Evolutionary conservation across 148 eudicot species (phyloP).

Genomic region (Camellia lanceoleosa): DNA sequence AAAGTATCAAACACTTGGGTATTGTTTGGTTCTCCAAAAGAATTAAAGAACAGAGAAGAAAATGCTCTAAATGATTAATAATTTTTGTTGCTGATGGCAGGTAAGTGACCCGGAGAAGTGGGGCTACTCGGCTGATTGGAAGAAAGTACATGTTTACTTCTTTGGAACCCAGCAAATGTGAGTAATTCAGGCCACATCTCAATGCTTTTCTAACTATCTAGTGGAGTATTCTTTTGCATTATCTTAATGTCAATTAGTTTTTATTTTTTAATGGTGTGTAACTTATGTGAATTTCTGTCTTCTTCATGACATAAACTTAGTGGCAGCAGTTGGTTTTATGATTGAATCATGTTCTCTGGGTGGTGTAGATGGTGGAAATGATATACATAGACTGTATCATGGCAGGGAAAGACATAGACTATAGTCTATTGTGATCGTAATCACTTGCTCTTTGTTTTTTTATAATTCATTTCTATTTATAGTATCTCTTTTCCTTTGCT

Average conservation of each 20-base stretch:
- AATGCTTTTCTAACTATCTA: neutral
- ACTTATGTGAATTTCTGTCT: neutral
- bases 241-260: neutral
- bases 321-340: neutral
- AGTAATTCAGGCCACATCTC: slow-evolving; percentile 28
- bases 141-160: slow-evolving; percentile 82
- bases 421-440: neutral
- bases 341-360: neutral
- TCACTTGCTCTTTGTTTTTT: neutral
- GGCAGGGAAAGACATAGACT: neutral
- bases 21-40: neutral
- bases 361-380: neutral
- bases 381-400: neutral
- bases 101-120: slow-evolving; percentile 92
- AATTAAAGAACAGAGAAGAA: neutral
- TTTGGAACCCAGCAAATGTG: slow-evolving; percentile 94
- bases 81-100: slow-evolving; percentile 38
- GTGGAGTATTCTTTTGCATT: neutral
- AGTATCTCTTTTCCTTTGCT: neutral
- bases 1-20: neutral
- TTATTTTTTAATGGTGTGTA: neutral
- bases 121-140: slow-evolving; percentile 70
- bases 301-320: neutral
- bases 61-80: neutral
- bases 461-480: neutral